Conservation (phyloP, 2,329 filamentous ascomycete species). For the Xylaria sp. region DNA sequence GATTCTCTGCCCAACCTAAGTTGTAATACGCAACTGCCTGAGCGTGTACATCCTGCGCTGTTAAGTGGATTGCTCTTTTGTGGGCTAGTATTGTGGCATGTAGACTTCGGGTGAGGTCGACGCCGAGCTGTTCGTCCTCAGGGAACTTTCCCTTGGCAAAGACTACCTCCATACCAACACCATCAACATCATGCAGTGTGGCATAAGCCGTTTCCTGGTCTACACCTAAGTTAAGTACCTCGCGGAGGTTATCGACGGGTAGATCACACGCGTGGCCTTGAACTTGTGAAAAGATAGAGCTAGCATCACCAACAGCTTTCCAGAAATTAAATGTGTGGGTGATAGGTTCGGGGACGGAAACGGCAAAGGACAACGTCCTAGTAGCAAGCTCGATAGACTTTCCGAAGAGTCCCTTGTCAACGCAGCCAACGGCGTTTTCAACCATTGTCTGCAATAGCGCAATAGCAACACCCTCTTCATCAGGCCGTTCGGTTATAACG, state of each 20-base stretch:
- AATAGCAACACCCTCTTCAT: slow-evolving; percentile 87
- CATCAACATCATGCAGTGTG: slow-evolving; percentile 75
- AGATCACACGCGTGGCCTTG: slow-evolving; percentile 73
- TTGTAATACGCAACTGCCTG: slow-evolving; percentile 98
- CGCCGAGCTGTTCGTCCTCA: slow-evolving; percentile 58
- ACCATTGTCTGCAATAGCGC: slow-evolving; percentile 88
- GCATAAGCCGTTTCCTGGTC: slow-evolving; percentile 65
- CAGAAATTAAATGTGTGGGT: slow-evolving; percentile 89
- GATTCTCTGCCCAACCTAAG: slow-evolving; percentile 91
- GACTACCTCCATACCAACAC: slow-evolving; percentile 59
- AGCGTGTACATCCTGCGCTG: slow-evolving; percentile 79
- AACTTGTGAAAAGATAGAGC: slow-evolving; percentile 82
- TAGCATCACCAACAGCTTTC: slow-evolving; percentile 92
- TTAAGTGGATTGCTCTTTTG: slow-evolving; percentile 83
- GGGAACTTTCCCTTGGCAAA: slow-evolving; percentile 57
- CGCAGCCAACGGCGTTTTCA: slow-evolving; percentile 79
- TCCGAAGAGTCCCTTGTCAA: slow-evolving; percentile 88
- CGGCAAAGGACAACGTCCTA: slow-evolving; percentile 75
- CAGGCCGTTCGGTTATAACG: slow-evolving; percentile 73
- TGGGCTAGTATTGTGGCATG: slow-evolving; percentile 83
- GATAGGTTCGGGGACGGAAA: slow-evolving; percentile 67
- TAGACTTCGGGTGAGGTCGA: slow-evolving; percentile 68
- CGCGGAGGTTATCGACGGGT: slow-evolving; percentile 65
- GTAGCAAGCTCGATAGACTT: slow-evolving; percentile 77
- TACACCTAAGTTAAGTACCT: slow-evolving; percentile 66